Conservation (phyloP, 345 rosid species). For the Populus euphratica region DNA sequence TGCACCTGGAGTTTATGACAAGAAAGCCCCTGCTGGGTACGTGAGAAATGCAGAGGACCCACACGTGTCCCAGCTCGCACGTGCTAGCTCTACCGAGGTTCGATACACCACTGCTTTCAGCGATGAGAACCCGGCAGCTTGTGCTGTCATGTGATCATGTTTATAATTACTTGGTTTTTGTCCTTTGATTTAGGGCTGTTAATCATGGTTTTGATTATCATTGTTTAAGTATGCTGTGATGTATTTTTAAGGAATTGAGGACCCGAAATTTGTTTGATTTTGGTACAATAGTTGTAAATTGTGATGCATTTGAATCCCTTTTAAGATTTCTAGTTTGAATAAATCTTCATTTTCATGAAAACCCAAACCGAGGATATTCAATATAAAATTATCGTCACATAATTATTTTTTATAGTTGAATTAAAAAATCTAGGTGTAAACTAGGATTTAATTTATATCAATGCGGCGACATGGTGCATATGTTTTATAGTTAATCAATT, state of each 20-base stretch:
- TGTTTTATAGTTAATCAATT: too few relatives aligned
- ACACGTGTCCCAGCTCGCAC: constrained; percentile 57
- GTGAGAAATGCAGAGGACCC: constrained; percentile 71
- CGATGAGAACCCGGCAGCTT: constrained; percentile 73
- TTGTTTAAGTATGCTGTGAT: not conserved
- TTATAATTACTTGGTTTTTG: not conserved
- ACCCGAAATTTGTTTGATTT: not conserved
- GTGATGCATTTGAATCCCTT: not conserved
- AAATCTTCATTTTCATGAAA: not conserved
- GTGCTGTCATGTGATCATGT: constrained; percentile 55
- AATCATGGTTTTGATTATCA: not conserved
- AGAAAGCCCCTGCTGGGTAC: constrained; percentile 82
- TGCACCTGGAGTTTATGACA: constrained; percentile 83
- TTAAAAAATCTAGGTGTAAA: too few relatives aligned
- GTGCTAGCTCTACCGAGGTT: constrained; percentile 96
- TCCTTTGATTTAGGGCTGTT: not conserved
- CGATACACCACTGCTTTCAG: constrained; percentile 95
- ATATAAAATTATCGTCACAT: too few relatives aligned
- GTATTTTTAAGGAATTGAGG: not conserved
- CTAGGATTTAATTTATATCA: too few relatives aligned
- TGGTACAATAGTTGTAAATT: not conserved
- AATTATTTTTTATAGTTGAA: too few relatives aligned
- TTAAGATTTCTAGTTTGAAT: too few relatives aligned
- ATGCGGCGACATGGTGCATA: too few relatives aligned
- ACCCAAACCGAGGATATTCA: too few relatives aligned